Evolutionary conservation across 768 basidiomycete genomes (phyloP).

Genomic region (Suillus weaverae): DNA sequence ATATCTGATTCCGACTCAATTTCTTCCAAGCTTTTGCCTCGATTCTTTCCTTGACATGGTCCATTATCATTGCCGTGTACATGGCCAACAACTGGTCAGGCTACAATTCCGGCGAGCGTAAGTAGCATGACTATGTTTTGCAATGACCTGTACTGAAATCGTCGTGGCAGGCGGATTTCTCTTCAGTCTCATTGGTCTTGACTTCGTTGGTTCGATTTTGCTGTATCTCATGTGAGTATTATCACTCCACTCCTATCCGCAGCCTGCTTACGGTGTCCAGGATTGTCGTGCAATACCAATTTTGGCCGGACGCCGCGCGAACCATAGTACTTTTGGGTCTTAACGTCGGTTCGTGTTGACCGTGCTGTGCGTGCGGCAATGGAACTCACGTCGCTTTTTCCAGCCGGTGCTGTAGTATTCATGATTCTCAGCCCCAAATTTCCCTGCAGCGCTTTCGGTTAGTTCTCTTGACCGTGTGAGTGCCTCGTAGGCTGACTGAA

Average conservation of each 20-base stretch:
- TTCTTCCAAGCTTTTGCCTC: slow-evolving; percentile 30
- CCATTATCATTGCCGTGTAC: slow-evolving; percentile 35
- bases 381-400: slow-evolving; percentile 4
- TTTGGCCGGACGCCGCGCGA: slow-evolving; percentile 39
- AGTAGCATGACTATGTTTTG: slow-evolving; percentile 8
- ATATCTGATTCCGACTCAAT: neutral
- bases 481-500: neutral
- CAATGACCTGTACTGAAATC: slow-evolving; percentile 3
- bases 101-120: slow-evolving; percentile 36
- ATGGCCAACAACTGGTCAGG: slow-evolving; percentile 36
- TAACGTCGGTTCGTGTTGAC: slow-evolving; percentile 11
- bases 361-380: neutral
- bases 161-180: slow-evolving; percentile 33
- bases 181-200: slow-evolving; percentile 29
- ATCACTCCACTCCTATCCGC: neutral
- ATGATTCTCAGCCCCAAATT: slow-evolving; percentile 31
- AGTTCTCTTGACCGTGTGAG: neutral
- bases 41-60: slow-evolving; percentile 33
- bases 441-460: slow-evolving; percentile 39
- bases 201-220: slow-evolving; percentile 35
- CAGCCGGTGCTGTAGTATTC: slow-evolving; percentile 33
- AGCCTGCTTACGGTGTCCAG: slow-evolving; percentile 19
- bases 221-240: slow-evolving; percentile 38
- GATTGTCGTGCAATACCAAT: slow-evolving; percentile 41
- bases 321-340: slow-evolving; percentile 29